Evolutionary conservation across 441 rosid genomes (phyloP).

Genomic region (Gossypium gossypioides): DNA sequence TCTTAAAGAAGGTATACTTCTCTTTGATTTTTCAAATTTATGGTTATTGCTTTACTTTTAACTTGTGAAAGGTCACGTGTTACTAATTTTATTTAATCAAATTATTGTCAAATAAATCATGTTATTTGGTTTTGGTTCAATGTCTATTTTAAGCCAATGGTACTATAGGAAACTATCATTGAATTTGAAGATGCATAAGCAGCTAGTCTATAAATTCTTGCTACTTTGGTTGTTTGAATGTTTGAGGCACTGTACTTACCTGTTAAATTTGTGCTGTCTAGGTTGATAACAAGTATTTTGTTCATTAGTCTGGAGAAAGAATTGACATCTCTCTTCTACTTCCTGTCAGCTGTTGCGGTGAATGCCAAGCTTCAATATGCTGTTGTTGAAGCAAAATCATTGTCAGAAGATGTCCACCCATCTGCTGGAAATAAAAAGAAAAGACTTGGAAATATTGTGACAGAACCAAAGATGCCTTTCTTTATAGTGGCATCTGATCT

Average conservation of each 20-base stretch:
- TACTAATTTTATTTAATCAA: neutral
- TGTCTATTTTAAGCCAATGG: conserved; percentile 1
- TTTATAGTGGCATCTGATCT: conserved; percentile 77
- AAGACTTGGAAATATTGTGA: conserved; percentile 51
- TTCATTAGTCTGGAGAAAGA: neutral
- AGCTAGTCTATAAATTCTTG: neutral
- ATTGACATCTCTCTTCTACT: conserved; percentile 12
- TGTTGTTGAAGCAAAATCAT: conserved; percentile 55
- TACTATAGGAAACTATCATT: neutral
- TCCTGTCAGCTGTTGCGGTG: conserved; percentile 80
- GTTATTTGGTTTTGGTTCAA: neutral
- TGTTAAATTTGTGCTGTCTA: conserved; percentile 7
- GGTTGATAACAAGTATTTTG: neutral
- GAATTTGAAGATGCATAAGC: neutral
- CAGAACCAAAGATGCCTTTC: conserved; percentile 49
- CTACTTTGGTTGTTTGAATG: neutral
- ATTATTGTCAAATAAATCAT: neutral
- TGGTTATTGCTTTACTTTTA: neutral
- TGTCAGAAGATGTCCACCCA: conserved; percentile 33
- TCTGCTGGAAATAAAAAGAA: conserved; percentile 39
- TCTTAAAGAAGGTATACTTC: neutral
- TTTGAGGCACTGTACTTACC: conserved; percentile 1
- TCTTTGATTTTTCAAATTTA: neutral
- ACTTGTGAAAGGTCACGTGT: neutral
- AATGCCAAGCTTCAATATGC: conserved; percentile 88